Conservation (phyloP, 306 rosid species). For the Citrullus amarus region DNA sequence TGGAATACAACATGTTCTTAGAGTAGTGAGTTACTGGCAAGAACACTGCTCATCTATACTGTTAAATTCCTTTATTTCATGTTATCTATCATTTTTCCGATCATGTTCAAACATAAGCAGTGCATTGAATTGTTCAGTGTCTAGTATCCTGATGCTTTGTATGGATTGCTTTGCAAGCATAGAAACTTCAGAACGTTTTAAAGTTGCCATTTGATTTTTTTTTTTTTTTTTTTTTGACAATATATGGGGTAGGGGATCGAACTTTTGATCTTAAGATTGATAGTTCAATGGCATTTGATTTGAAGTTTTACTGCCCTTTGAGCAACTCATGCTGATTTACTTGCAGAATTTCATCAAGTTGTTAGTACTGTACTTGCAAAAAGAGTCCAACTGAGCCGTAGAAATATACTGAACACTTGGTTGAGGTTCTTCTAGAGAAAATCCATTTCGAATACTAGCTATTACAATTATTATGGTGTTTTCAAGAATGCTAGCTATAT, state of each 20-base stretch:
- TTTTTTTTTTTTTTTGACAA: too few relatives aligned
- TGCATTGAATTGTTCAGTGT: neutral
- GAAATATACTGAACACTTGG: neutral
- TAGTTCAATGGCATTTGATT: neutral
- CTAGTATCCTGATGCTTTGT: neutral
- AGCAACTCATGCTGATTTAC: neutral
- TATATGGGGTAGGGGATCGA: too few relatives aligned
- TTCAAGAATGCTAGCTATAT: neutral
- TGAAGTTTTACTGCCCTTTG: neutral
- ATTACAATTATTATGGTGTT: too few relatives aligned
- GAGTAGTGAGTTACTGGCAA: conserved; percentile 67
- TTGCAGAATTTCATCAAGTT: neutral
- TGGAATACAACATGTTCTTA: conserved; percentile 75
- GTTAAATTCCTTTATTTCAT: neutral
- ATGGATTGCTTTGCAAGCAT: neutral
- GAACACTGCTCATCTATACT: neutral
- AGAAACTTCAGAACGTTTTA: neutral
- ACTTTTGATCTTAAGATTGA: too few relatives aligned
- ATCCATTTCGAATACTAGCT: neutral
- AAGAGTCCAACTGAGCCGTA: neutral
- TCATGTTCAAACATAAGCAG: neutral
- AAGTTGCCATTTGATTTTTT: neutral
- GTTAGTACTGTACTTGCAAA: neutral
- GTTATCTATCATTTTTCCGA: neutral
- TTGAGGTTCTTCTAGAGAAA: neutral